Conservation (phyloP, 2,329 filamentous ascomycete genomes). For the Penicillium sp. region DNA sequence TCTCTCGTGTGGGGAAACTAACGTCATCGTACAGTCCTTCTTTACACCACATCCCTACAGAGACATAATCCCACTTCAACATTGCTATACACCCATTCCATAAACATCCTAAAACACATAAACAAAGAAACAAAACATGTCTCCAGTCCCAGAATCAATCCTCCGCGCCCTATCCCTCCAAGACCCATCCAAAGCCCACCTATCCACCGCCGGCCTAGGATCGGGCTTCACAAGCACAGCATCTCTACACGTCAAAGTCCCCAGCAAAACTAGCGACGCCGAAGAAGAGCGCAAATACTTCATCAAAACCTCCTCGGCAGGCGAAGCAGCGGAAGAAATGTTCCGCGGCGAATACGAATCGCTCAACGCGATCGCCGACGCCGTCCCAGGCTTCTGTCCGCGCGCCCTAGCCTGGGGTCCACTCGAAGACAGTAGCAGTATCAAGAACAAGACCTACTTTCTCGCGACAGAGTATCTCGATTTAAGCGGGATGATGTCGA, state of each 20-base stretch:
- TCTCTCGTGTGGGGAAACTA: slow-evolving; percentile 2
- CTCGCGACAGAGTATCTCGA: slow-evolving; percentile 81
- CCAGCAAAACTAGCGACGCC: slow-evolving; percentile 17
- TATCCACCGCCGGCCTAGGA: slow-evolving; percentile 44
- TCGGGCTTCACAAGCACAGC: slow-evolving; percentile 52
- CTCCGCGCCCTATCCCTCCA: slow-evolving; percentile 44
- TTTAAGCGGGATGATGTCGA: slow-evolving; percentile 54
- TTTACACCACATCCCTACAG: neutral
- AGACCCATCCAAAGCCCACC: slow-evolving; percentile 37
- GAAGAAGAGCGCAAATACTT: slow-evolving; percentile 42
- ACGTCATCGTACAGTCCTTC: neutral
- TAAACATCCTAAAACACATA: slow-evolving; percentile 10
- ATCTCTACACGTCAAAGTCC: slow-evolving; percentile 39
- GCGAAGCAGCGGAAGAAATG: slow-evolving; percentile 42
- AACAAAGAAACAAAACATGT: too few relatives aligned
- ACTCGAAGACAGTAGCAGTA: slow-evolving; percentile 45
- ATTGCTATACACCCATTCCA: slow-evolving; percentile 3
- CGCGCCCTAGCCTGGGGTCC: slow-evolving; percentile 72
- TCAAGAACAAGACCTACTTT: slow-evolving; percentile 53
- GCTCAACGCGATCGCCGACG: slow-evolving; percentile 76
- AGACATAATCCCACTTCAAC: too few relatives aligned
- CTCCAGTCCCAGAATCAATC: slow-evolving; percentile 38
- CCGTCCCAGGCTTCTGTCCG: slow-evolving; percentile 76
- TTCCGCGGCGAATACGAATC: slow-evolving; percentile 76
- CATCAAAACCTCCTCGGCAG: slow-evolving; percentile 43